These are phyloP conservation scores for Backusella westeae DNA, from an alignment of 192 early-diverging fungal genomes.

Conservation along the genomic window DNA sequence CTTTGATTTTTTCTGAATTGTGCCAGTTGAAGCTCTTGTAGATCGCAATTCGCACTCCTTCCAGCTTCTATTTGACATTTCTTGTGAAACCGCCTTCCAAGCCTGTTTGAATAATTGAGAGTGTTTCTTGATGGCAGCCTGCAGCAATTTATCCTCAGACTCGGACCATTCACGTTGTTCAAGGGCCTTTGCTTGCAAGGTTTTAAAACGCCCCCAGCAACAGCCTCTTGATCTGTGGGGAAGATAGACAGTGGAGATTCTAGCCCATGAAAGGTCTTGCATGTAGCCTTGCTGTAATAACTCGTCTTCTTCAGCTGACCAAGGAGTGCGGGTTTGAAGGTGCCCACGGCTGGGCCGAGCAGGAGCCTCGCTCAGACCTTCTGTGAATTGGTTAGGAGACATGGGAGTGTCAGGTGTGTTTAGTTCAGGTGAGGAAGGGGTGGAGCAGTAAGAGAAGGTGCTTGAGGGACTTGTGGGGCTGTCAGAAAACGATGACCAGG, in stretches of 20 bases:
- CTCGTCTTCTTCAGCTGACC: constrained; percentile 23
- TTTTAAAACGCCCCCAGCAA: constrained; percentile 29
- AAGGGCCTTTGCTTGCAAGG: constrained; percentile 14
- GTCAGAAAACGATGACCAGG: constrained; percentile 12
- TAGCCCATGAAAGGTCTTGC: constrained; percentile 28
- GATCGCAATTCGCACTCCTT: constrained; percentile 22
- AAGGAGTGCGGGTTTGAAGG: constrained; percentile 20
- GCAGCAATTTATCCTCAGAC: constrained; percentile 16
- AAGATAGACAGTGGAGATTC: constrained; percentile 26
- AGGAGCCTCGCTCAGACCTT: background rate
- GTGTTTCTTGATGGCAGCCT: constrained; percentile 21
- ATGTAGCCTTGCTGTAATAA: constrained; percentile 24
- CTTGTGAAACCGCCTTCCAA: constrained; percentile 22
- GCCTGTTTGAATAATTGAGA: constrained; percentile 25
- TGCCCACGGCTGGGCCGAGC: background rate
- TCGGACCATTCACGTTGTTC: constrained; percentile 19
- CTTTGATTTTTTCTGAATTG: background rate
- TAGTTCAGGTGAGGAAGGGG: background rate
- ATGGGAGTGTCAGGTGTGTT: background rate
- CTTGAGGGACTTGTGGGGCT: constrained; percentile 1
- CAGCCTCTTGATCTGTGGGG: constrained; percentile 29
- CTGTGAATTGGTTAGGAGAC: background rate
- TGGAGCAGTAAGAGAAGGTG: background rate
- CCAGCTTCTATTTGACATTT: constrained; percentile 21
- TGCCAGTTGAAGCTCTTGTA: background rate